phyloP scores from a whole-genome alignment of 148 eudicot genomes.

The Arctostaphylos glauca region DNA sequence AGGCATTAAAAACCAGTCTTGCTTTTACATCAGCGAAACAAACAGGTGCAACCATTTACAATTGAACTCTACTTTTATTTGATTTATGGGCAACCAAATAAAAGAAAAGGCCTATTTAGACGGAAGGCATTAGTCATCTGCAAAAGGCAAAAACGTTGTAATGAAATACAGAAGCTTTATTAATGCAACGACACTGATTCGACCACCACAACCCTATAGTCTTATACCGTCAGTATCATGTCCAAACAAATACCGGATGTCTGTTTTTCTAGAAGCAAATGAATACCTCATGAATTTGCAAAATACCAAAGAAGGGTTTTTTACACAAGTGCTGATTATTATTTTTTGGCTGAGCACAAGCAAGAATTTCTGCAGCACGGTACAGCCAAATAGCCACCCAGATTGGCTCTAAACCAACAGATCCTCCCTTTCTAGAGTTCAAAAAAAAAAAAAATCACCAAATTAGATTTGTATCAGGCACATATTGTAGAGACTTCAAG shows the following conservation, averaged over 20 bases:
- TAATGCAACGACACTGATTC: not conserved
- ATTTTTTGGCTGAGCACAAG: not conserved
- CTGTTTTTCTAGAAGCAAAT: not conserved
- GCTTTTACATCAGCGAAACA: too few relatives aligned
- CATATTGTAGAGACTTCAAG: not conserved
- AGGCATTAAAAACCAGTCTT: too few relatives aligned
- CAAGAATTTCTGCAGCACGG: not conserved
- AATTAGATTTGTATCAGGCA: not conserved
- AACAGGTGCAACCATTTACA: too few relatives aligned
- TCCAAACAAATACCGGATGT: not conserved
- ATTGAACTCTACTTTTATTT: too few relatives aligned
- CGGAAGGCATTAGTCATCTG: not conserved
- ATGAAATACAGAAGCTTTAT: too few relatives aligned
- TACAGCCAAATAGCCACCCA: not conserved
- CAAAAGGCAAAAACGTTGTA: not conserved
- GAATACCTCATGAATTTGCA: not conserved
- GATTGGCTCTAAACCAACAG: not conserved
- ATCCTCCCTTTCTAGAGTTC: conserved; percentile 5
- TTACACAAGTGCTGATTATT: not conserved
- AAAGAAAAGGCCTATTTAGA: too few relatives aligned
- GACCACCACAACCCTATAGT: not conserved
- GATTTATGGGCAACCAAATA: too few relatives aligned
- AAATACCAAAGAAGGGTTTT: not conserved
- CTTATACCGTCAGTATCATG: not conserved
- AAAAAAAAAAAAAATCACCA: not conserved